These are phyloP conservation scores for Phytophthora melonis DNA, from an alignment of 352 stramenopile species.

Conservation along the genomic window DNA sequence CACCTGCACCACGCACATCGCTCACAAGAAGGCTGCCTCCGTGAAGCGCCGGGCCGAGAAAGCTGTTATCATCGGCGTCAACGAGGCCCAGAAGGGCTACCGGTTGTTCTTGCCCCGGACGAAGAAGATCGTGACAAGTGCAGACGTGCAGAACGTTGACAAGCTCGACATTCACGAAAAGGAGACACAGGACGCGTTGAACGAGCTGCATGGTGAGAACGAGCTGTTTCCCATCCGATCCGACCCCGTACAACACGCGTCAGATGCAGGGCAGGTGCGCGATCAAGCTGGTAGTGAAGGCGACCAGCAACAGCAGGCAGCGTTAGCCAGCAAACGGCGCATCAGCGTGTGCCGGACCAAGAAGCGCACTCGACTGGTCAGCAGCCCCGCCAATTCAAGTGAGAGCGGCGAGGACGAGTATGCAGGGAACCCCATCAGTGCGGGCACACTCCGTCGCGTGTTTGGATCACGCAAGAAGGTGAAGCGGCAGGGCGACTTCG, in stretches of 20 bases:
- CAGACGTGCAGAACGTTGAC: background rate
- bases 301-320: too few species aligned
- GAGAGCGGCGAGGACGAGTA: constrained; percentile 9
- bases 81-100: background rate
- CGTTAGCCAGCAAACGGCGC: background rate
- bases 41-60: background rate
- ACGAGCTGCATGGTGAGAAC: background rate
- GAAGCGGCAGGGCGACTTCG: background rate
- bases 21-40: background rate
- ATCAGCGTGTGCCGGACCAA: background rate
- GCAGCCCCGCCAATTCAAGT: background rate
- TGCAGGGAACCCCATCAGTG: constrained; percentile 5
- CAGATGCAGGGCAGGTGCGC: too few species aligned
- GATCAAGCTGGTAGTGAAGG: too few species aligned
- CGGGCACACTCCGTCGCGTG: constrained; percentile 5
- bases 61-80: background rate
- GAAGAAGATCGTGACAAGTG: background rate
- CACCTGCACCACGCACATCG: background rate
- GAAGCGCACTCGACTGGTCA: background rate
- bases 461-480: constrained; percentile 12
- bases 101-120: background rate
- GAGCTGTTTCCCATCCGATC: background rate
- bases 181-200: background rate
- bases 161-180: background rate
- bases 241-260: background rate